Evolutionary conservation across 495 filamentous ascomycete genomes (phyloP).

Genomic region (Aspergillus baeticus): DNA sequence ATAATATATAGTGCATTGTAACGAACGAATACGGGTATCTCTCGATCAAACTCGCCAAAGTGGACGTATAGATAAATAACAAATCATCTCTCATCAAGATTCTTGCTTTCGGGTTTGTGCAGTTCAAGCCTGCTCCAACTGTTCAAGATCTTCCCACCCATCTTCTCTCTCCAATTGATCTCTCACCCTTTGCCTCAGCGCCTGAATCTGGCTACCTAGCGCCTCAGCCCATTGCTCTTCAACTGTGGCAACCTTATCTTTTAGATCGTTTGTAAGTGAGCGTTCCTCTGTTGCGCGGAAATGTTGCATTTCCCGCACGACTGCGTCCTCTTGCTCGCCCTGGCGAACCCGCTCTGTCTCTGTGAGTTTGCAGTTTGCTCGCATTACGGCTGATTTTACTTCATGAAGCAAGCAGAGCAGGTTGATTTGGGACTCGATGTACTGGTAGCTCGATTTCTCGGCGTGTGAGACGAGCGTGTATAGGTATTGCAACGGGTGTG

Average conservation of each 20-base stretch:
- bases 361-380: conserved; percentile 53
- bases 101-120: neutral
- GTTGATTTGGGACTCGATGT: conserved; percentile 93
- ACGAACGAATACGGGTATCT: conserved; percentile 28
- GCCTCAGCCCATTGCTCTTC: conserved; percentile 84
- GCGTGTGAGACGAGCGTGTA: conserved; percentile 79
- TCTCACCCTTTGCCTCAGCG: conserved; percentile 55
- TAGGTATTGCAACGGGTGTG: conserved; percentile 84
- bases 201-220: conserved; percentile 58
- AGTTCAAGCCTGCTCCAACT: conserved; percentile 36
- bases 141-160: conserved; percentile 69
- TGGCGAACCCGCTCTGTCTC: conserved; percentile 56
- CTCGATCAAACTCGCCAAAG: conserved; percentile 9
- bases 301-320: conserved; percentile 56
- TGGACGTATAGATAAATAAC: conserved; percentile 10
- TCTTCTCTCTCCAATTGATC: conserved; percentile 65
- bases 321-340: conserved; percentile 51
- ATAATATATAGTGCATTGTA: conserved; percentile 1
- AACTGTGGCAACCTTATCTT: conserved; percentile 85
- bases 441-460: conserved; percentile 89
- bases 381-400: conserved; percentile 75
- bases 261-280: conserved; percentile 77
- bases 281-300: conserved; percentile 63
- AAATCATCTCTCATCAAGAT: conserved; percentile 1
- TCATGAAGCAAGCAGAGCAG: conserved; percentile 91